Base-by-base conservation (phyloP, 2,329 filamentous ascomycete genomes). In the Sporothrix euskadiensis region DNA sequence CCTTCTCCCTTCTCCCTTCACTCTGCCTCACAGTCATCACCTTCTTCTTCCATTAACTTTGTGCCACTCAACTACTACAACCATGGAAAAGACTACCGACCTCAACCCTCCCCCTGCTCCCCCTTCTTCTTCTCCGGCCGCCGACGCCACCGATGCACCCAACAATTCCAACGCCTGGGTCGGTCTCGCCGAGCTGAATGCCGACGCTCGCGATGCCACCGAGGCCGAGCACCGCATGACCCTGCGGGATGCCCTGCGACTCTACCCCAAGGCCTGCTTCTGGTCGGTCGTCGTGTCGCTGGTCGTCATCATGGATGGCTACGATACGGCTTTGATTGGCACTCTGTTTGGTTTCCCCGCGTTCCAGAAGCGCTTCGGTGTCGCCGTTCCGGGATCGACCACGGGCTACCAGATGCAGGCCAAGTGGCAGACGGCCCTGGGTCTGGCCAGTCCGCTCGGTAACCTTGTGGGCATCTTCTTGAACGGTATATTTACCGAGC, bases 381-480 rank as follows among this genome's bases (percentile, higher is more conserved):
- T 69, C 1, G 59, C 44, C 26, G 66, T 73, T 0, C 26, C 47
- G 35, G 65, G 56, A 26, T n/a, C 47, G n/a, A 9, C 35, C 72
- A 71, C 68, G 10, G 68, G 44, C 30, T 77, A 72, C 74, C 59
- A 70, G 68, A 26, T 74, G n/a, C 14, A 69, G 32, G 85, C 87
- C 0, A 81, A 84, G 0, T 90, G 88, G 88, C 88, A 89, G 78
- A 85, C 85, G 0, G 88, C 83, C 0, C 78, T 90, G 3, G 84
- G 83, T 7, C 88, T 88, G 72, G 88, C 85, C 19, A 84, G 85
- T 0, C 81, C 84, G 0, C 84, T 85, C 0, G 88, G 88, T 10
- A 84, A 87, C 76, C 87, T 90, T 69, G 76, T 89, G 7, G 88
- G 88, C 0, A 79, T 88, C 2, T 81, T 88, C 32, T 73, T 88